Percentiles rank a stretch among this genome's conserved stretches.
Conservation (phyloP, 1,284 basidiomycete genomes). For the Thecaphora frezii region DNA sequence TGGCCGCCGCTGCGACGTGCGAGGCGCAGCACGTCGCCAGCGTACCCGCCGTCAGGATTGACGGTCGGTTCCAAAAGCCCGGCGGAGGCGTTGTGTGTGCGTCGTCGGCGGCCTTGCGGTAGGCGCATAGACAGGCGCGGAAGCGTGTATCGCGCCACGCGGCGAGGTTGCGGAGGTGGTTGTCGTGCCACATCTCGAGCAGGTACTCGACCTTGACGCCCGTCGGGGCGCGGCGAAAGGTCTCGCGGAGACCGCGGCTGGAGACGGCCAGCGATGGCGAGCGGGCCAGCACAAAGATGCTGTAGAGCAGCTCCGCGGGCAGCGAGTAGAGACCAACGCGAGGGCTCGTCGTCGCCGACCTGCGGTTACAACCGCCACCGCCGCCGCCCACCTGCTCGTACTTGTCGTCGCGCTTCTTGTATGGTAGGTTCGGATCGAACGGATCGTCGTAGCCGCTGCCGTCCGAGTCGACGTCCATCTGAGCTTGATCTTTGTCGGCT, state of each 20-base stretch:
- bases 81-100: background rate
- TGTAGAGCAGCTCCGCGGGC: conserved; percentile 19
- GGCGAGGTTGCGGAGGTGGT: conserved; percentile 2
- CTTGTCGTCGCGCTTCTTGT: conserved; percentile 9
- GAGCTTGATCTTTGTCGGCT: background rate
- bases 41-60: background rate
- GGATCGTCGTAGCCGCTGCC: conserved; percentile 5
- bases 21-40: background rate
- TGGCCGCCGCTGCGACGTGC: background rate
- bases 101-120: background rate
- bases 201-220: conserved; percentile 14
- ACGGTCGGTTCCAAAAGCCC: background rate
- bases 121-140: background rate
- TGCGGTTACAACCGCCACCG: conserved; percentile 1
- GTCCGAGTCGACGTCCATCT: background rate
- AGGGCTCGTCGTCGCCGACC: background rate
- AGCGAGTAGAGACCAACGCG: conserved; percentile 19
- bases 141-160: background rate
- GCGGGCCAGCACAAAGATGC: conserved; percentile 15
- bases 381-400: conserved; percentile 21
- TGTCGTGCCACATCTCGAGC: conserved; percentile 12
- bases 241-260: conserved; percentile 13
- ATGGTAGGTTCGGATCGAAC: conserved; percentile 11
- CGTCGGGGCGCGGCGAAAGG: conserved; percentile 4
- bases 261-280: conserved; percentile 9